A percentile compares a stretch with the other conserved stretches of the same genome.
phyloP scores from a whole-genome alignment of 768 basidiomycete species.

The Macrolepiota albuminosa region DNA sequence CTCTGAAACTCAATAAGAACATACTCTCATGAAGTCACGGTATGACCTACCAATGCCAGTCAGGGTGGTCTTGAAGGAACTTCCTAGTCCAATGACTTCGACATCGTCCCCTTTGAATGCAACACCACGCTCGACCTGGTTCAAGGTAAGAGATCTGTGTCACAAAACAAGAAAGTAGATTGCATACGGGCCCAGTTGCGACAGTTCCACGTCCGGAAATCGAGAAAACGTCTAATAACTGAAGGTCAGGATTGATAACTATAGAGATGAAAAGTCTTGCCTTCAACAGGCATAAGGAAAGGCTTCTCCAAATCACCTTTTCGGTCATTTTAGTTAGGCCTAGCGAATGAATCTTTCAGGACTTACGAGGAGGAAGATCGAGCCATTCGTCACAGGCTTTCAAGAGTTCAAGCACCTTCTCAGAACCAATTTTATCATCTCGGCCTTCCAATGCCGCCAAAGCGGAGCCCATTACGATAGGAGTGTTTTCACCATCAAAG shows the following conservation, averaged over 20 bases:
- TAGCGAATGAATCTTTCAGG: background rate
- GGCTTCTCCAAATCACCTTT: slow-evolving; percentile 95
- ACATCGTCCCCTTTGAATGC: slow-evolving; percentile 91
- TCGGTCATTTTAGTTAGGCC: background rate
- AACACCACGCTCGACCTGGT: slow-evolving; percentile 85
- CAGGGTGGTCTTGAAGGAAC: slow-evolving; percentile 81
- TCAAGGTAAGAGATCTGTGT: background rate
- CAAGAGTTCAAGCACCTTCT: slow-evolving; percentile 80
- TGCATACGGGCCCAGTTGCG: slow-evolving; percentile 81
- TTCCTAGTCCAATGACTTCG: slow-evolving; percentile 86
- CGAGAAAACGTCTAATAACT: slow-evolving; percentile 75
- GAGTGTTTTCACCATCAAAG: slow-evolving; percentile 95
- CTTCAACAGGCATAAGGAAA: slow-evolving; percentile 94
- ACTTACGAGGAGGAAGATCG: slow-evolving; percentile 84
- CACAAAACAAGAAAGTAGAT: background rate
- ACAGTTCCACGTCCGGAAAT: slow-evolving; percentile 99
- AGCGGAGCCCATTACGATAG: slow-evolving; percentile 98
- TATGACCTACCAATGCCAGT: slow-evolving; percentile 79
- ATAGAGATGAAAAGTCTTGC: slow-evolving; percentile 25
- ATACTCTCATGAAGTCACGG: background rate
- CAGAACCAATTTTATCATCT: slow-evolving; percentile 71
- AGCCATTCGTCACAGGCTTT: slow-evolving; percentile 92
- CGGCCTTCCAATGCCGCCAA: slow-evolving; percentile 90
- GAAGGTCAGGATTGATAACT: background rate
- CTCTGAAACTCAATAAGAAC: slow-evolving; percentile 43